Conservation (phyloP, 345 rosid species). For the Eucalyptus marginata region DNA sequence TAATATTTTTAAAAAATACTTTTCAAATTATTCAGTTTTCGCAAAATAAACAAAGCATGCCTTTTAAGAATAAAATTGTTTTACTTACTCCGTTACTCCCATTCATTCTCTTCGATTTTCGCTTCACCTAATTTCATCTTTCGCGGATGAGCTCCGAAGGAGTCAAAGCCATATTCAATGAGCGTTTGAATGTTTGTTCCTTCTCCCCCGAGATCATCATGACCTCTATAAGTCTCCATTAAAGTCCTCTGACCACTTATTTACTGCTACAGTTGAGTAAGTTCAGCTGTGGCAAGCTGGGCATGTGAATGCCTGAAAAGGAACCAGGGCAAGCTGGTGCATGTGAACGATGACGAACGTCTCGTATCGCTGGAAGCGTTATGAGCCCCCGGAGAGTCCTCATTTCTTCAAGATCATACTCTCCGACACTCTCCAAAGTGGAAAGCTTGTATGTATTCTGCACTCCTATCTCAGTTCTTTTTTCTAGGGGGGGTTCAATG, state of each 20-base stretch:
- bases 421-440: neutral
- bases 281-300: neutral
- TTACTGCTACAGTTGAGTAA: neutral
- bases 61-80: neutral
- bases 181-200: neutral
- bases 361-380: neutral
- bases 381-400: neutral
- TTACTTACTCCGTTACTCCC: neutral
- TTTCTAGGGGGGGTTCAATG: neutral
- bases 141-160: neutral
- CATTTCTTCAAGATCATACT: neutral
- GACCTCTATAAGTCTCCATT: neutral
- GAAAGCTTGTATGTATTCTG: neutral
- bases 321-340: too few relatives aligned
- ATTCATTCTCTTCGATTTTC: neutral
- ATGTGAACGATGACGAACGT: neutral
- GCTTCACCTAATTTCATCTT: neutral
- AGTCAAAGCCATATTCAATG: too few relatives aligned
- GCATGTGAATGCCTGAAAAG: neutral
- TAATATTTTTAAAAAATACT: too few relatives aligned
- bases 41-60: fast-evolving
- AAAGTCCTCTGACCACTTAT: neutral
- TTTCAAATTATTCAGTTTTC: too few relatives aligned
- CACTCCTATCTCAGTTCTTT: neutral
- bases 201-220: neutral